Evolutionary conservation across 768 basidiomycete genomes (phyloP).

Genomic region (Cyathus striatus): DNA sequence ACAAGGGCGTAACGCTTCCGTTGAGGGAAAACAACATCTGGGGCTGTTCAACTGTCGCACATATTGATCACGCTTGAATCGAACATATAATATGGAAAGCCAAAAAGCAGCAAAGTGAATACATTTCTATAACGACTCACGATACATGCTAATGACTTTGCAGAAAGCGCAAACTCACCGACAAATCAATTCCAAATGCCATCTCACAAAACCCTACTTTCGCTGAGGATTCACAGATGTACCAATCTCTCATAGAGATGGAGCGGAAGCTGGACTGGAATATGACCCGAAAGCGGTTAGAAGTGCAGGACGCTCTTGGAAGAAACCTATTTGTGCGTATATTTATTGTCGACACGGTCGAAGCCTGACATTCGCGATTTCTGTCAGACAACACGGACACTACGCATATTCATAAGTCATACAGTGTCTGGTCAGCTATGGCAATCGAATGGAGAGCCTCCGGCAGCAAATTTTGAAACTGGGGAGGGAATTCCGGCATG

Average conservation of each 20-base stretch:
- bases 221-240: slow-evolving; percentile 79
- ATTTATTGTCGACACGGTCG: neutral
- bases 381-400: slow-evolving; percentile 68
- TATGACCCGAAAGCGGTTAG: slow-evolving; percentile 82
- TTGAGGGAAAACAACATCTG: no score
- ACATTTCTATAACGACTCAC: neutral
- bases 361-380: neutral
- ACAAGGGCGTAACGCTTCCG: no score
- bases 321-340: slow-evolving; percentile 61
- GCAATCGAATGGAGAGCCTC: slow-evolving; percentile 58
- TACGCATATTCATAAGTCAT: slow-evolving; percentile 86
- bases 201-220: slow-evolving; percentile 72
- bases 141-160: slow-evolving; percentile 1
- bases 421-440: slow-evolving; percentile 81
- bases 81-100: slow-evolving; percentile 21
- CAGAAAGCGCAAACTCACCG: slow-evolving; percentile 76
- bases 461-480: slow-evolving; percentile 60
- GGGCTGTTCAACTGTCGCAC: no score
- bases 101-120: slow-evolving; percentile 32
- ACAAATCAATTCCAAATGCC: slow-evolving; percentile 74
- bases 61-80: no score
- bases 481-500: slow-evolving; percentile 89
- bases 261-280: slow-evolving; percentile 95
- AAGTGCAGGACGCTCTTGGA: slow-evolving; percentile 85
- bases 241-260: slow-evolving; percentile 81